Percentiles rank a stretch among this genome's conserved stretches.
Evolutionary conservation across 192 early-diverging fungal genomes (phyloP).

Genomic region (Entophlyctis luteolus): DNA sequence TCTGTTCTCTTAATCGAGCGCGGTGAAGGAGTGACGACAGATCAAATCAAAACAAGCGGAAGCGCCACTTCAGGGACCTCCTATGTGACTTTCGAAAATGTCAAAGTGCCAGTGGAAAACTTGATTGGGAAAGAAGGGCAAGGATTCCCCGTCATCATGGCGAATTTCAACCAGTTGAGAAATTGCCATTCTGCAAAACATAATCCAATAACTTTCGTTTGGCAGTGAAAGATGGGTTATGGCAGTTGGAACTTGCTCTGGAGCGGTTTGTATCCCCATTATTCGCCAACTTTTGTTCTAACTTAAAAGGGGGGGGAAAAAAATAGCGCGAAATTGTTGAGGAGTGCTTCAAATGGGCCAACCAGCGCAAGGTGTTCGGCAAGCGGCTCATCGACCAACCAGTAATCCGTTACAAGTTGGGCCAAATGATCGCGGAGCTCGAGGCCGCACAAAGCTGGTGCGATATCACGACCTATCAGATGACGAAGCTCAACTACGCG

Average conservation of each 20-base stretch:
- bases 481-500: slow-evolving; percentile 61
- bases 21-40: slow-evolving; percentile 46
- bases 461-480: slow-evolving; percentile 64
- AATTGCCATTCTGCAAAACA: neutral
- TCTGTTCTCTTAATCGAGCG: slow-evolving; percentile 66
- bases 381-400: slow-evolving; percentile 63
- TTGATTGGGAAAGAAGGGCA: slow-evolving; percentile 58
- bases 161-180: slow-evolving; percentile 59
- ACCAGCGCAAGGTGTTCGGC: slow-evolving; percentile 68
- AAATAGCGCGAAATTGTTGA: slow-evolving; percentile 32
- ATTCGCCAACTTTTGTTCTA: neutral
- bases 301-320: neutral
- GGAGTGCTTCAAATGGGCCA: slow-evolving; percentile 61
- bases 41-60: slow-evolving; percentile 63
- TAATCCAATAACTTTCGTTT: neutral
- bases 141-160: slow-evolving; percentile 66
- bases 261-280: slow-evolving; percentile 37
- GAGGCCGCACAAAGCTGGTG: slow-evolving; percentile 1
- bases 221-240: slow-evolving; percentile 60
- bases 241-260: slow-evolving; percentile 35
- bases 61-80: slow-evolving; percentile 57
- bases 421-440: slow-evolving; percentile 41
- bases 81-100: slow-evolving; percentile 52
- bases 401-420: slow-evolving; percentile 65
- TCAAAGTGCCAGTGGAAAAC: slow-evolving; percentile 68